Evolutionary conservation across 2,329 filamentous ascomycete species (phyloP).

Genomic region (Capronia coronata): DNA sequence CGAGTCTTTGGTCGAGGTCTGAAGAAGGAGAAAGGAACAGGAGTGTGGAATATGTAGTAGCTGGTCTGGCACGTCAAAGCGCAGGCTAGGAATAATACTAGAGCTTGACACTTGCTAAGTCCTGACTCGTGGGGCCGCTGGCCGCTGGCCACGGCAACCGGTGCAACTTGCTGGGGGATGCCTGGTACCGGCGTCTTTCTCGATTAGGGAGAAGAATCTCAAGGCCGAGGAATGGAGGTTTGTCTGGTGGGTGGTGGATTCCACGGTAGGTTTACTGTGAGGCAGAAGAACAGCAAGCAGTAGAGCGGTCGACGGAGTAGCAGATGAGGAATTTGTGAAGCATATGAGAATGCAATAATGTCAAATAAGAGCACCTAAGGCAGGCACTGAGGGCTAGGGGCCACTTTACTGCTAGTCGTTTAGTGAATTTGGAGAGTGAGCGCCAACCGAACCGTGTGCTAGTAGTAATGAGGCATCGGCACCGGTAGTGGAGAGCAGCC

Average conservation of each 20-base stretch:
- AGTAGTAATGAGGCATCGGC: neutral
- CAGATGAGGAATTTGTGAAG: neutral
- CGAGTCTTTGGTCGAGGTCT: constrained; percentile 7
- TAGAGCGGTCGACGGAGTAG: constrained; percentile 1
- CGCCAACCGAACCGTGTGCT: neutral
- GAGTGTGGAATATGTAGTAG: constrained; percentile 24
- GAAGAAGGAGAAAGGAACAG: constrained; percentile 19
- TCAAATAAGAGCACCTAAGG: too few species aligned
- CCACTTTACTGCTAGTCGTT: neutral
- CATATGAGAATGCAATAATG: neutral
- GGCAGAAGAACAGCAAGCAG: neutral
- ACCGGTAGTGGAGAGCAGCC: constrained; percentile 1
- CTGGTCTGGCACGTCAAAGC: constrained; percentile 23
- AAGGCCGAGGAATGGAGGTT: constrained; percentile 1
- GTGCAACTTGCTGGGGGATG: constrained; percentile 11
- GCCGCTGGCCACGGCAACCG: constrained; percentile 19
- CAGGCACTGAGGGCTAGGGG: neutral
- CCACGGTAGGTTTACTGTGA: neutral
- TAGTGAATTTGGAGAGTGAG: neutral
- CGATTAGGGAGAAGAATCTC: constrained; percentile 2
- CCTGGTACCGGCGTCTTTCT: constrained; percentile 7
- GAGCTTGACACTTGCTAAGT: constrained; percentile 20
- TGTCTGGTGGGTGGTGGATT: neutral
- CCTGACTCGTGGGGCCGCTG: constrained; percentile 21
- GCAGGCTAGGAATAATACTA: constrained; percentile 23